These are phyloP conservation scores for Phytophthora boehmeriae DNA, from an alignment of 352 stramenopile genomes.

Conservation along the genomic window DNA sequence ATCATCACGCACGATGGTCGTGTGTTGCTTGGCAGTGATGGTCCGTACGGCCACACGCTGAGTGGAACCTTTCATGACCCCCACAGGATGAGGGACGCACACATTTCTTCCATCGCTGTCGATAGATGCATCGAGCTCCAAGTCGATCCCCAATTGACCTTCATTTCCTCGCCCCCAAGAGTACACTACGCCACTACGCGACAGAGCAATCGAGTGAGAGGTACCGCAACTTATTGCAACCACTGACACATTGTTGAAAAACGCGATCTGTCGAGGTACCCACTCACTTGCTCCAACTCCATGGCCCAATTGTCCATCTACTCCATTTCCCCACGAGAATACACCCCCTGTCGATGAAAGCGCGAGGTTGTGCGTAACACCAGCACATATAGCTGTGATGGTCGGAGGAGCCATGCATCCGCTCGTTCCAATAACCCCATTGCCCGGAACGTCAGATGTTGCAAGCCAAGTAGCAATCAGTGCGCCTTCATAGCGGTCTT, in stretches of 20 bases:
- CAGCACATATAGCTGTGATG: constrained; percentile 52
- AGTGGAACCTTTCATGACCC: constrained; percentile 18
- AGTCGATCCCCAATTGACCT: constrained; percentile 52
- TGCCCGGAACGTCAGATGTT: constrained; percentile 13
- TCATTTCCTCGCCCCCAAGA: constrained; percentile 57
- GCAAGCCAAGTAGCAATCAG: constrained; percentile 47
- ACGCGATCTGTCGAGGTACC: constrained; percentile 55
- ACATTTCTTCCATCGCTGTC: constrained; percentile 14
- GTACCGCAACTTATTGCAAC: constrained; percentile 39
- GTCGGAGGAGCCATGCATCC: constrained; percentile 34
- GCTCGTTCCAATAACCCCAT: constrained; percentile 21
- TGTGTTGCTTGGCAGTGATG: constrained; percentile 39
- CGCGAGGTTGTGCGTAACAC: constrained; percentile 55
- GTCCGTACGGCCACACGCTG: constrained; percentile 41
- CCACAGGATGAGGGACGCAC: constrained; percentile 17
- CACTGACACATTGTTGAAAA: constrained; percentile 45
- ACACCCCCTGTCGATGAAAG: constrained; percentile 54
- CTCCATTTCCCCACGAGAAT: constrained; percentile 70
- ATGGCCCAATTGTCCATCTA: constrained; percentile 67
- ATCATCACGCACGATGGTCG: constrained; percentile 50
- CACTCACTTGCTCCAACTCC: constrained; percentile 55
- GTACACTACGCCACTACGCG: constrained; percentile 53
- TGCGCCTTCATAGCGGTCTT: constrained; percentile 44
- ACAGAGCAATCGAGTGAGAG: constrained; percentile 59
- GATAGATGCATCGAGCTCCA: constrained; percentile 5